phyloP scores from a whole-genome alignment of 129 eudicot species.

The Apium graveolens region DNA sequence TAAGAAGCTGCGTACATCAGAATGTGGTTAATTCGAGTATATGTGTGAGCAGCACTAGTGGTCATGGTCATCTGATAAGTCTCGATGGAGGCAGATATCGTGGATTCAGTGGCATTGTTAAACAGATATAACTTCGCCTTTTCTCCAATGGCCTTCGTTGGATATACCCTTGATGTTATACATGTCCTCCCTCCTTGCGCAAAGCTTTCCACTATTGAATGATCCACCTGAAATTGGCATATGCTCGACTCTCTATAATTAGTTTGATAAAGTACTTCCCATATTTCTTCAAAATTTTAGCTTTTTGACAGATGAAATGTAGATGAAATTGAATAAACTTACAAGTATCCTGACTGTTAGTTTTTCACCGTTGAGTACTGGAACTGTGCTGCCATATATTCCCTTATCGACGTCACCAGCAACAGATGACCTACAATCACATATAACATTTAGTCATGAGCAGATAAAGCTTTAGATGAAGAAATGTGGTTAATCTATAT shows the following conservation, averaged over 20 bases:
- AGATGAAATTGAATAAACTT: neutral
- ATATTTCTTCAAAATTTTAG: neutral
- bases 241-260: too few relatives aligned
- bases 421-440: slow-evolving; percentile 32
- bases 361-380: slow-evolving; percentile 54
- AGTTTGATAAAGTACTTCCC: neutral
- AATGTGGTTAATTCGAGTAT: neutral
- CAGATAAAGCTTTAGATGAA: neutral
- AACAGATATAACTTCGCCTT: slow-evolving; percentile 17
- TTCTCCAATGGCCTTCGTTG: slow-evolving; percentile 26
- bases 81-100: slow-evolving; percentile 20
- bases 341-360: slow-evolving; percentile 61
- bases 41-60: neutral
- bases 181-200: slow-evolving; percentile 22
- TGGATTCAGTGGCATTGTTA: slow-evolving; percentile 28
- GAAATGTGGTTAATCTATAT: neutral
- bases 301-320: neutral
- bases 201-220: slow-evolving; percentile 29
- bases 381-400: slow-evolving; percentile 39
- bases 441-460: neutral
- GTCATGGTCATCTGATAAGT: slow-evolving; percentile 3
- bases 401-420: slow-evolving; percentile 35
- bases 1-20: neutral
- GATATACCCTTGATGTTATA: slow-evolving; percentile 26
- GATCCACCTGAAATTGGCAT: slow-evolving; percentile 20